Conservation (phyloP, 345 rosid species). For the Triadica sebifera region DNA sequence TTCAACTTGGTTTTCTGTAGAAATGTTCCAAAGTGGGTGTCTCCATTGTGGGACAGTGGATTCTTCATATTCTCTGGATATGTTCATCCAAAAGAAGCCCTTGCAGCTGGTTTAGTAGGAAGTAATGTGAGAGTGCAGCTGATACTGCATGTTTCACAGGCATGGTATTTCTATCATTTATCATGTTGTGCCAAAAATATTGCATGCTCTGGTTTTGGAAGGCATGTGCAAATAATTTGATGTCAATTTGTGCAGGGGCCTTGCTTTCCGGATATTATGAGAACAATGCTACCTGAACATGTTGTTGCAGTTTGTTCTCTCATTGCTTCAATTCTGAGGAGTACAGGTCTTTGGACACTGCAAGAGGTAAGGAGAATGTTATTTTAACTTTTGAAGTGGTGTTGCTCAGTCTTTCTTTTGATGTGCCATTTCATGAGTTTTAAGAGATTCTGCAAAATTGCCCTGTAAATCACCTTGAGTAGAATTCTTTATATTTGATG, state of each 20-base stretch:
- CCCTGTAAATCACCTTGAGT: background rate
- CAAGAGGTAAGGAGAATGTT: slow-evolving; percentile 53
- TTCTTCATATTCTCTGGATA: slow-evolving; percentile 71
- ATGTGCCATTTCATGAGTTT: background rate
- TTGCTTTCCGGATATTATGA: slow-evolving; percentile 49
- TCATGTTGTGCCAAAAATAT: slow-evolving; percentile 3
- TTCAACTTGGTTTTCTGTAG: slow-evolving; percentile 86
- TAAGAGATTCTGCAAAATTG: background rate
- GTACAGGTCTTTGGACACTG: slow-evolving; percentile 77
- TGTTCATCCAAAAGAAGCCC: slow-evolving; percentile 67
- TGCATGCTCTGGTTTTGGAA: slow-evolving; percentile 13
- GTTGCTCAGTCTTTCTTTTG: slow-evolving; percentile 1
- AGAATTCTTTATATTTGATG: background rate
- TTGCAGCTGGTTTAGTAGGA: slow-evolving; percentile 67
- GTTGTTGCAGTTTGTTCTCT: slow-evolving; percentile 56
- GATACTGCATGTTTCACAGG: slow-evolving; percentile 65
- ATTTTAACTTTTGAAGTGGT: background rate
- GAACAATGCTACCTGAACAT: slow-evolving; percentile 45
- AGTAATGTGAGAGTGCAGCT: slow-evolving; percentile 65
- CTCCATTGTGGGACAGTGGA: slow-evolving; percentile 85
- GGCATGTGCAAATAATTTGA: slow-evolving; percentile 16
- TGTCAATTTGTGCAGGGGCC: slow-evolving; percentile 58
- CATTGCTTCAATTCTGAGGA: slow-evolving; percentile 71
- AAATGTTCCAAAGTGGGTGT: slow-evolving; percentile 78
- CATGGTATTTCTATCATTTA: slow-evolving; percentile 37